Evolutionary conservation across 2,329 filamentous ascomycete species (phyloP).

Genomic region (Talaromyces albobiverticillius): DNA sequence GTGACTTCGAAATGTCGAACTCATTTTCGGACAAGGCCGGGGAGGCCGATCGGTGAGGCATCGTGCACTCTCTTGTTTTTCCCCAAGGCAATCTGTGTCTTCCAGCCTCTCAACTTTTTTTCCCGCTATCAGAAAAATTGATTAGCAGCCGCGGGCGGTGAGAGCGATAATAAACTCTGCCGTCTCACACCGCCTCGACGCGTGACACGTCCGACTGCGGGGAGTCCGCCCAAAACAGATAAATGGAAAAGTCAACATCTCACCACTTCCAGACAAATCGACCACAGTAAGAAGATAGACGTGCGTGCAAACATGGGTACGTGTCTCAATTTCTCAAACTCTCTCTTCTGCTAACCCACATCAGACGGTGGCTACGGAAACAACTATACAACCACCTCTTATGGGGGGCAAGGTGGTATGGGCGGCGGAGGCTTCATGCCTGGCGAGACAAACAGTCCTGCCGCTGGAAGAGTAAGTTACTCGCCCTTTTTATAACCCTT

Average conservation of each 20-base stretch:
- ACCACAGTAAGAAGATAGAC: neutral
- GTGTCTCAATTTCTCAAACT: neutral
- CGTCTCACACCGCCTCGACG: constrained; percentile 26
- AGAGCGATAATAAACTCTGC: constrained; percentile 16
- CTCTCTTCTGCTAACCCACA: neutral
- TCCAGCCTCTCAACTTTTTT: constrained; percentile 8
- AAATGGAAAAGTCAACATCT: constrained; percentile 27
- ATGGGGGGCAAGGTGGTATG: constrained; percentile 53
- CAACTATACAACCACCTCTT: constrained; percentile 55
- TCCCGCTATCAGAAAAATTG: constrained; percentile 19
- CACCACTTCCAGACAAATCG: neutral
- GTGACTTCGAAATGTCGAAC: constrained; percentile 78
- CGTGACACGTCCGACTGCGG: constrained; percentile 34
- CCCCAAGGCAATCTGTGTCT: too few species aligned
- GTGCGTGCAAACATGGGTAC: constrained; percentile 26
- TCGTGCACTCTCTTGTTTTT: constrained; percentile 39
- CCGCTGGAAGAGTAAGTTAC: constrained; percentile 37
- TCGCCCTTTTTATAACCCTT: neutral
- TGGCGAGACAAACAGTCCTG: constrained; percentile 49
- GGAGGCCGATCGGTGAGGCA: constrained; percentile 72
- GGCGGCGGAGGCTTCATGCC: constrained; percentile 61
- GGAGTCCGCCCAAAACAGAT: constrained; percentile 31
- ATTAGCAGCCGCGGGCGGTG: constrained; percentile 29
- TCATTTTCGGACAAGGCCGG: constrained; percentile 85
- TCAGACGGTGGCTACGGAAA: constrained; percentile 43